Conservation (phyloP, 805 yeast genomes). For the Kuraishia piskuri region DNA sequence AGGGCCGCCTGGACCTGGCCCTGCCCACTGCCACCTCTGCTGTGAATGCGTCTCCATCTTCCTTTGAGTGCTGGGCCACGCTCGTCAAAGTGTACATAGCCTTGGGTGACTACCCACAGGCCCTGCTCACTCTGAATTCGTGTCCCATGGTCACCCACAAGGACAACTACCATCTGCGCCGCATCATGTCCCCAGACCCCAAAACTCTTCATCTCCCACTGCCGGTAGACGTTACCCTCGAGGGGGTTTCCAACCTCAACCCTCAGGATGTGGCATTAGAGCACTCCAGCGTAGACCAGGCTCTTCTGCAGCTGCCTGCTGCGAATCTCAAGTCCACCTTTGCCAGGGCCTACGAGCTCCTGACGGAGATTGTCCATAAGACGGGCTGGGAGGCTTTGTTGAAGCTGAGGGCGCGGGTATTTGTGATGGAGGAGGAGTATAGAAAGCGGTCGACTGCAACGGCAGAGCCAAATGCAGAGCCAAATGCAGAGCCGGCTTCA, state of each 20-base stretch:
- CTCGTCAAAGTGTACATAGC: slow-evolving; percentile 57
- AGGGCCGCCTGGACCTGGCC: slow-evolving; percentile 47
- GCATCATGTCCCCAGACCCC: slow-evolving; percentile 45
- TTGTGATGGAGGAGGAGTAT: slow-evolving; percentile 63
- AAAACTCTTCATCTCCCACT: slow-evolving; percentile 65
- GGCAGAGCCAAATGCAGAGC: slow-evolving; percentile 2
- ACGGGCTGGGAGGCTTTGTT: slow-evolving; percentile 70
- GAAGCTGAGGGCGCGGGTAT: slow-evolving; percentile 50
- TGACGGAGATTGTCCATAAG: slow-evolving; percentile 56
- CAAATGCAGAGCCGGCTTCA: too few relatives aligned
- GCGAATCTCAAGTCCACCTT: slow-evolving; percentile 54
- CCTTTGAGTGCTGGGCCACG: slow-evolving; percentile 66
- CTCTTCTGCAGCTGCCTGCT: slow-evolving; percentile 56
- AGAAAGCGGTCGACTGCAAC: slow-evolving; percentile 25
- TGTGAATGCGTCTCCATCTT: slow-evolving; percentile 67
- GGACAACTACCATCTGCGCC: slow-evolving; percentile 53
- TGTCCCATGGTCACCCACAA: slow-evolving; percentile 76
- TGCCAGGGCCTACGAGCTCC: slow-evolving; percentile 46
- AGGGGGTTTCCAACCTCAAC: slow-evolving; percentile 59
- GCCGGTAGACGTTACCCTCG: slow-evolving; percentile 65
- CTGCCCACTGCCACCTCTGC: slow-evolving; percentile 52
- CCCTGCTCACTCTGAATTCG: slow-evolving; percentile 64
- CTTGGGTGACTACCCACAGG: slow-evolving; percentile 59
- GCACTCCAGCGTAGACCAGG: slow-evolving; percentile 56
- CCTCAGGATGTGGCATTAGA: slow-evolving; percentile 59